Conservation (phyloP, 495 filamentous ascomycete species). For the Pyrenula massariospora region DNA sequence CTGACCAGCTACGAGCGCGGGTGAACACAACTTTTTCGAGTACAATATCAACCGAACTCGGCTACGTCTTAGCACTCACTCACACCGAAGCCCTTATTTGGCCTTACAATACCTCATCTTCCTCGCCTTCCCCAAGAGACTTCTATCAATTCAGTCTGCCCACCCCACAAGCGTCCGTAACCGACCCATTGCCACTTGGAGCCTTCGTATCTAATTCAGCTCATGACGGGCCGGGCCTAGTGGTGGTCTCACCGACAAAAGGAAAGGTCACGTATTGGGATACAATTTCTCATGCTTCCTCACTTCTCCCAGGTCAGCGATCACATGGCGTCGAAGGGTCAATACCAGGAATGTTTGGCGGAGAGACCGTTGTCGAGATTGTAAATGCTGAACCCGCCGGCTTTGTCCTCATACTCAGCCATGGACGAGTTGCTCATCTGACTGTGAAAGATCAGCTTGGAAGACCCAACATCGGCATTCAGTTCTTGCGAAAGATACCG, state of each 20-base stretch:
- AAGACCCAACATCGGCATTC: slow-evolving; percentile 61
- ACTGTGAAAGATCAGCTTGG: slow-evolving; percentile 76
- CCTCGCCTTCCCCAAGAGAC: slow-evolving; percentile 50
- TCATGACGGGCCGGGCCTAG: slow-evolving; percentile 65
- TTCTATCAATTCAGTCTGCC: slow-evolving; percentile 68
- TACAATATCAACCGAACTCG: slow-evolving; percentile 49
- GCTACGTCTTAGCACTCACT: slow-evolving; percentile 70
- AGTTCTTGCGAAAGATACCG: slow-evolving; percentile 54
- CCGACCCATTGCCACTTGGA: slow-evolving; percentile 65
- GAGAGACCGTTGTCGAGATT: slow-evolving; percentile 66
- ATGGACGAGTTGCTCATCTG: slow-evolving; percentile 74
- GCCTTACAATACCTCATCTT: slow-evolving; percentile 53
- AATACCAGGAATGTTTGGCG: slow-evolving; percentile 59
- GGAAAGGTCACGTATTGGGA: slow-evolving; percentile 94
- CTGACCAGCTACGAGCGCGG: slow-evolving; percentile 55
- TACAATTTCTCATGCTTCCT: slow-evolving; percentile 71
- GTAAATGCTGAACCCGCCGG: slow-evolving; percentile 77
- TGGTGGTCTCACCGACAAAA: slow-evolving; percentile 69
- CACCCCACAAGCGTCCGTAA: slow-evolving; percentile 48
- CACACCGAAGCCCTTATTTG: slow-evolving; percentile 73
- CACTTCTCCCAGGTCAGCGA: slow-evolving; percentile 62
- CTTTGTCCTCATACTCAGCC: slow-evolving; percentile 71
- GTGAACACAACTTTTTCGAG: slow-evolving; percentile 27
- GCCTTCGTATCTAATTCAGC: slow-evolving; percentile 65
- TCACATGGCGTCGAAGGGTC: slow-evolving; percentile 63